These are phyloP conservation scores for Paulownia fortunei DNA, from an alignment of 257 asterid genomes.

Conservation along the genomic window DNA sequence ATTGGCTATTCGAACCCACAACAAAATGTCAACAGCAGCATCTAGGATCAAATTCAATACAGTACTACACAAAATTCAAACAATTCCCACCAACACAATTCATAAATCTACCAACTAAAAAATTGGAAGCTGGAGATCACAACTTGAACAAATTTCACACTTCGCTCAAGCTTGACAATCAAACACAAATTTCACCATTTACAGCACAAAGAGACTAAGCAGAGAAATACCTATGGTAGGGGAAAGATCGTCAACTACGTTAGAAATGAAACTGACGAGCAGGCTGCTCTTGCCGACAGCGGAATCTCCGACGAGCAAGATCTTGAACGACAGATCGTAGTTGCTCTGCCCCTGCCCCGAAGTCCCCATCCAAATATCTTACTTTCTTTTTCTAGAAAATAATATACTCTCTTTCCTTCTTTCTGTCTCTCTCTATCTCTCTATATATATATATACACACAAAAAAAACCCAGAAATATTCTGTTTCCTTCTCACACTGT, in stretches of 20 bases:
- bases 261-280: slow-evolving; percentile 86
- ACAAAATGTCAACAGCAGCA: slow-evolving; percentile 23
- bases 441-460: not conserved
- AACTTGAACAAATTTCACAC: not conserved
- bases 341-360: slow-evolving; percentile 63
- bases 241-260: slow-evolving; percentile 68
- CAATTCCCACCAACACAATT: not conserved
- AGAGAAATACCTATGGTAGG: slow-evolving; percentile 81
- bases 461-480: slow-evolving; percentile 1
- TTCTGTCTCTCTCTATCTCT: slow-evolving; percentile 4
- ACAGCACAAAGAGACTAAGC: not conserved
- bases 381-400: slow-evolving; percentile 32
- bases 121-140: slow-evolving; percentile 22
- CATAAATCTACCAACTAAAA: not conserved
- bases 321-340: slow-evolving; percentile 94
- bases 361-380: slow-evolving; percentile 55
- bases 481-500: slow-evolving; percentile 24
- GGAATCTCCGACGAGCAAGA: slow-evolving; percentile 93
- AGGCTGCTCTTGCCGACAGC: slow-evolving; percentile 98
- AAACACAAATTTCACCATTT: not conserved
- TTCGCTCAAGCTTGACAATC: not conserved
- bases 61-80: not conserved
- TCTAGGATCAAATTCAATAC: slow-evolving; percentile 30
- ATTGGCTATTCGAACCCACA: slow-evolving; percentile 22
- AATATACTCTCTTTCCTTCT: not conserved